Conservation (phyloP, 2,329 filamentous ascomycete species). For the Apiospora arundinis region DNA sequence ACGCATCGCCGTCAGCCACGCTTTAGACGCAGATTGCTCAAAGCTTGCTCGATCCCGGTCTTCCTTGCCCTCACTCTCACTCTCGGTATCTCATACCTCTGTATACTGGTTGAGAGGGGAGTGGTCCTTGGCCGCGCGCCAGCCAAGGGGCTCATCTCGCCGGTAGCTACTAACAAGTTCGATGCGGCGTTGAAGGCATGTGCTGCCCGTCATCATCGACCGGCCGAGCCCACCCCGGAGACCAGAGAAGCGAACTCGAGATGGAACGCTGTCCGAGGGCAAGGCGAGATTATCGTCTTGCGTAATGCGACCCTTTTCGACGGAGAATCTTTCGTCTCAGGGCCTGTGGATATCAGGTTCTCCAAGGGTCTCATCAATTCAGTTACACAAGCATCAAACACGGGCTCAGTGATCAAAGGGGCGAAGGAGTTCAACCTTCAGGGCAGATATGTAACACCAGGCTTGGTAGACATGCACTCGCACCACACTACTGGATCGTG, state of each 20-base stretch:
- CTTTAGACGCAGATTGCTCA: conserved; percentile 7
- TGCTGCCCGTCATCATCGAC: conserved; percentile 20
- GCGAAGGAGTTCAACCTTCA: conserved; percentile 39
- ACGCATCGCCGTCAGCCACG: conserved; percentile 5
- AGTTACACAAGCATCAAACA: conserved; percentile 32
- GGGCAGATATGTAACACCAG: conserved; percentile 50
- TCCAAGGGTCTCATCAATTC: conserved; percentile 45
- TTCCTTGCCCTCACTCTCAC: conserved; percentile 15
- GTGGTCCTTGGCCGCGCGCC: not conserved
- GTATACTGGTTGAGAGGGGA: not conserved
- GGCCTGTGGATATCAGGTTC: conserved; percentile 46
- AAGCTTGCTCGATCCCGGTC: conserved; percentile 18
- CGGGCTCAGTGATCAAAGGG: conserved; percentile 20
- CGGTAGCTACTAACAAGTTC: conserved; percentile 5
- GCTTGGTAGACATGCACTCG: conserved; percentile 54
- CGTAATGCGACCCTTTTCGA: conserved; percentile 52
- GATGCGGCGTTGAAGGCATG: conserved; percentile 11
- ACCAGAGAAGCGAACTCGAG: conserved; percentile 44
- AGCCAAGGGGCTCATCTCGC: not conserved
- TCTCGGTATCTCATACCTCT: conserved; percentile 17
- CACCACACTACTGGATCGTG: conserved; percentile 46
- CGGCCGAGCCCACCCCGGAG: conserved; percentile 18
- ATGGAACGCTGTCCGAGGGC: conserved; percentile 47
- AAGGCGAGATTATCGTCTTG: conserved; percentile 44
- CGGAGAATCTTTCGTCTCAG: conserved; percentile 42